Percentiles rank a stretch among this genome's conserved stretches.
phyloP scores from a whole-genome alignment of 495 filamentous ascomycete genomes.

The Xylaria scruposa region DNA sequence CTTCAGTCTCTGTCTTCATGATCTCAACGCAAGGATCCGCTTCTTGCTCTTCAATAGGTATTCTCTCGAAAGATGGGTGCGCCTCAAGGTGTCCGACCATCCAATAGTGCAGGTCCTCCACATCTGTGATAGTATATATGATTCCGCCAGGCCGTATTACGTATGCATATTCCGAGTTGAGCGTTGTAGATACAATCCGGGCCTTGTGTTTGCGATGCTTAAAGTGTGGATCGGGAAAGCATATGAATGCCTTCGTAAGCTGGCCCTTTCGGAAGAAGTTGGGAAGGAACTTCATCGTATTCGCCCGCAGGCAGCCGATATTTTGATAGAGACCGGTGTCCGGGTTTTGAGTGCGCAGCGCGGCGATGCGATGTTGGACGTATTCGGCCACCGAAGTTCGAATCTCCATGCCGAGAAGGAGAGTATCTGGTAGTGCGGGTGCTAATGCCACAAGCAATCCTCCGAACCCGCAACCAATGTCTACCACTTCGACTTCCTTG shows the following conservation, averaged over 20 bases:
- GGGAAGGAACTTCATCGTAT: slow-evolving; percentile 98
- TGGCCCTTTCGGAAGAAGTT: slow-evolving; percentile 86
- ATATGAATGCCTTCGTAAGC: slow-evolving; percentile 90
- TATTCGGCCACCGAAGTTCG: slow-evolving; percentile 87
- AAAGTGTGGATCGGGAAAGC: slow-evolving; percentile 98
- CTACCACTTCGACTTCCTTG: slow-evolving; percentile 85
- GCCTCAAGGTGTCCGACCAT: slow-evolving; percentile 83
- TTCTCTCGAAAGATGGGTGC: slow-evolving; percentile 70
- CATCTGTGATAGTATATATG: slow-evolving; percentile 96
- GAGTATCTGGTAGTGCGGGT: slow-evolving; percentile 77
- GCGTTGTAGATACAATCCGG: slow-evolving; percentile 83
- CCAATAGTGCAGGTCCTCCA: slow-evolving; percentile 92
- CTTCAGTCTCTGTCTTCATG: slow-evolving; percentile 90
- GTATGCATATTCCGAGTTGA: slow-evolving; percentile 94
- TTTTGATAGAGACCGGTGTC: slow-evolving; percentile 76
- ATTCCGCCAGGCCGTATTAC: slow-evolving; percentile 81
- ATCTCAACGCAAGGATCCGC: slow-evolving; percentile 76
- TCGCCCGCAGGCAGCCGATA: slow-evolving; percentile 82
- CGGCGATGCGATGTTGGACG: slow-evolving; percentile 82
- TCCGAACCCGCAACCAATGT: slow-evolving; percentile 97
- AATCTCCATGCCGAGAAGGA: slow-evolving; percentile 93
- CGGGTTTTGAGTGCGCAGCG: slow-evolving; percentile 72
- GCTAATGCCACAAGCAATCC: slow-evolving; percentile 87
- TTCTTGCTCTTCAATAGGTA: slow-evolving; percentile 70
- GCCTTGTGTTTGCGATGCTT: slow-evolving; percentile 97